Evolutionary conservation across 2,329 filamentous ascomycete genomes (phyloP).

Genomic region (Ambrosiella xylebori): DNA sequence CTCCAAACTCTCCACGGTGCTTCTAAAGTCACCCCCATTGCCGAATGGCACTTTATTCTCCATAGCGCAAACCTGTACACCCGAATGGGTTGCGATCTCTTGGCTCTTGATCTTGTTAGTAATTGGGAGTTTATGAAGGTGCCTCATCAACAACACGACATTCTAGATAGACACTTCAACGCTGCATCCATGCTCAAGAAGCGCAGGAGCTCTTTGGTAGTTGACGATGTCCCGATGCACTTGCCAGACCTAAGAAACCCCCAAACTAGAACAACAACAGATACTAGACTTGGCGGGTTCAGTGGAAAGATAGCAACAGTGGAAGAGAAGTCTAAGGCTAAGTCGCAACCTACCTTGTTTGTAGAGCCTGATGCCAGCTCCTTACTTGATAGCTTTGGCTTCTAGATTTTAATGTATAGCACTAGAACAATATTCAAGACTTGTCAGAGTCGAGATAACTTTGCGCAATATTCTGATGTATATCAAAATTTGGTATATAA

Average conservation of each 20-base stretch:
- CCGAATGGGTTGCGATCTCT: conserved; percentile 81
- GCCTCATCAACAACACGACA: conserved; percentile 13
- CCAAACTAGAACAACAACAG: conserved; percentile 10
- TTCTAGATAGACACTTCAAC: conserved; percentile 35
- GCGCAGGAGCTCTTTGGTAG: conserved; percentile 59
- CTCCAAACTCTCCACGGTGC: conserved; percentile 74
- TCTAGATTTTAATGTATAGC: conserved; percentile 31
- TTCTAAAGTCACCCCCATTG: conserved; percentile 57
- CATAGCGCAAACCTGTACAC: conserved; percentile 73
- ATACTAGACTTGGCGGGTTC: conserved; percentile 15
- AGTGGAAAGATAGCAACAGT: background rate
- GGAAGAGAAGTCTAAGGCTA: conserved; percentile 24
- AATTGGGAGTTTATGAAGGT: conserved; percentile 67
- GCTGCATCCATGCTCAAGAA: conserved; percentile 47
- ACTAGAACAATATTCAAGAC: background rate
- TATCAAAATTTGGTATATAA: no score
- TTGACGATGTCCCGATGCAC: conserved; percentile 49
- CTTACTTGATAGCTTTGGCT: conserved; percentile 82
- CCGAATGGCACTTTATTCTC: conserved; percentile 78
- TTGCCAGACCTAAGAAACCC: conserved; percentile 19
- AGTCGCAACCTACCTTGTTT: conserved; percentile 59
- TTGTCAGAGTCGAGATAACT: no score
- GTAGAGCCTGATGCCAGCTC: conserved; percentile 84
- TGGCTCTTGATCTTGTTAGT: conserved; percentile 69
- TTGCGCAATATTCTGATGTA: no score